These are phyloP conservation scores for Cicer chorassanicum DNA, from an alignment of 306 rosid genomes.

Conservation along the genomic window DNA sequence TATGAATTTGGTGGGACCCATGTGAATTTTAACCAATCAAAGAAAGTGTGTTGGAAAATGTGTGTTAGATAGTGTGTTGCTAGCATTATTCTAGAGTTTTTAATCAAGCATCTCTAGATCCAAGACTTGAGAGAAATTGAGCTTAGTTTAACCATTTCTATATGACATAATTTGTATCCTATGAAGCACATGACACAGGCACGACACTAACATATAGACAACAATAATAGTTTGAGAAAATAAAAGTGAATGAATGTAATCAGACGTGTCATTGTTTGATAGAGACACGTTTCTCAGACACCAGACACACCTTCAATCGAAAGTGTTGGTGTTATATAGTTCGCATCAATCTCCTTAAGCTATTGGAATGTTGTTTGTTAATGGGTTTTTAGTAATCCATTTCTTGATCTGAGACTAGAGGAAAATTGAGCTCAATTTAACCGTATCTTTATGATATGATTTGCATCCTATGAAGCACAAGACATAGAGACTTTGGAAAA, in stretches of 20 bases:
- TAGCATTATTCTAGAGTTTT: neutral
- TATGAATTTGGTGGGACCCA: no score
- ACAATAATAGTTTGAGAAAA: neutral
- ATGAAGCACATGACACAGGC: neutral
- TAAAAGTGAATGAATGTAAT: neutral
- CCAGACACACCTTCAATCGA: neutral
- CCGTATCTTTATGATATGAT: neutral
- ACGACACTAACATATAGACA: neutral
- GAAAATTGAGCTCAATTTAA: neutral
- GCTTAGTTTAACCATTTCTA: neutral
- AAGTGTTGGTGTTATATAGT: neutral
- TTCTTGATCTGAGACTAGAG: no score
- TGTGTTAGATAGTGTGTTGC: no score
- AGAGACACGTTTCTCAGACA: neutral
- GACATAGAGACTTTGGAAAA: no score
- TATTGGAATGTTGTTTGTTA: neutral
- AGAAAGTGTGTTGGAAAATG: no score
- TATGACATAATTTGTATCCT: neutral
- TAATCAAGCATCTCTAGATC: neutral
- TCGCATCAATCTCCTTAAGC: slow-evolving; percentile 23
- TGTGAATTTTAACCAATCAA: no score
- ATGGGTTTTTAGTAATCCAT: no score
- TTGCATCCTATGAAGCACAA: neutral
- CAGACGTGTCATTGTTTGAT: neutral
- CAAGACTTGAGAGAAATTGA: neutral